These are phyloP conservation scores for Diversispora epigaea DNA, from an alignment of 192 early-diverging fungal species.

Conservation along the genomic window DNA sequence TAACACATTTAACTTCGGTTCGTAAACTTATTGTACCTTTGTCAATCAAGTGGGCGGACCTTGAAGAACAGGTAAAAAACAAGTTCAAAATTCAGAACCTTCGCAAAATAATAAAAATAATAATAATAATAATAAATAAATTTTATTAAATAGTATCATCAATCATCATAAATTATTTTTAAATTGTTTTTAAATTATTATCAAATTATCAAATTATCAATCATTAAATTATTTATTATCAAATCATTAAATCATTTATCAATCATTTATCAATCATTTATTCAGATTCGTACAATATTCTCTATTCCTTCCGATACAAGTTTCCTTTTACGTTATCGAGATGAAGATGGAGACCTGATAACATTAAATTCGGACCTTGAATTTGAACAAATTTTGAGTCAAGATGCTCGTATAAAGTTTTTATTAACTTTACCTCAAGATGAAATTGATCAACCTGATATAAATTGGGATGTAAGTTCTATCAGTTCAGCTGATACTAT, in stretches of 20 bases:
- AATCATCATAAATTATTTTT: too few relatives aligned
- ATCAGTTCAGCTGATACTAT: background rate
- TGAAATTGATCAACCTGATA: background rate
- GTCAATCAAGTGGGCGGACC: background rate
- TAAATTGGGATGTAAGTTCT: background rate
- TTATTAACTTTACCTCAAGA: background rate
- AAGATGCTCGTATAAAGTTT: background rate
- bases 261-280: background rate
- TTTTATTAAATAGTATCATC: too few relatives aligned
- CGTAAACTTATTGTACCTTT: background rate
- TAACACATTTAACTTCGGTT: background rate
- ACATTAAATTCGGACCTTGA: background rate
- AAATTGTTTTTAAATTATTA: too few relatives aligned
- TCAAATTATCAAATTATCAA: too few relatives aligned
- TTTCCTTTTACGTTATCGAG: background rate
- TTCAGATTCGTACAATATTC: background rate
- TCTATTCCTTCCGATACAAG: background rate
- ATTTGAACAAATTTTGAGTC: background rate
- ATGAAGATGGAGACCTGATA: background rate
- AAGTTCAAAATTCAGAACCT: background rate
- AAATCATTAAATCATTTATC: too few relatives aligned
- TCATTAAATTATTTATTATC: too few relatives aligned
- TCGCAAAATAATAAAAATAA: background rate
- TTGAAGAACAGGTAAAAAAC: background rate
- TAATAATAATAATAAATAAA: too few relatives aligned